Evolutionary conservation across 1,284 basidiomycete genomes (phyloP).

Genomic region (Papiliotrema terrestris): DNA sequence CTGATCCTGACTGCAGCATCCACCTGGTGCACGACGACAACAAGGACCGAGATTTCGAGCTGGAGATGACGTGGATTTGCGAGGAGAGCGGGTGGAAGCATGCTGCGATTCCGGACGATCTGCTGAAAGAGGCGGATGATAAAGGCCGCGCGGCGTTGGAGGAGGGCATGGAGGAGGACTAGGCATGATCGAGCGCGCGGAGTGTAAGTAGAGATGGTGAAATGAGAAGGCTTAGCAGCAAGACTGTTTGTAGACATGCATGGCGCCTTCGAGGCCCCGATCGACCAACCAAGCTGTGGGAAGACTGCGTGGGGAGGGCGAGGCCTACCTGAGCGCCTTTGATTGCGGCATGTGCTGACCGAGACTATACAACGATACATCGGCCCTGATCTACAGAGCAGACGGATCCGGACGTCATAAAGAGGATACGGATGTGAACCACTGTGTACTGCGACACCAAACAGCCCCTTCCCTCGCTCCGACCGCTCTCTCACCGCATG

Average conservation of each 20-base stretch:
- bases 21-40: slow-evolving; percentile 93
- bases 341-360: no score
- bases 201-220: neutral
- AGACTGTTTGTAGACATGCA: slow-evolving; percentile 5
- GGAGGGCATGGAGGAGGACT: slow-evolving; percentile 71
- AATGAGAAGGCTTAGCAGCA: neutral
- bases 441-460: no score
- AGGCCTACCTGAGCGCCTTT: no score
- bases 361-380: neutral
- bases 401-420: neutral
- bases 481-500: no score
- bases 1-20: slow-evolving; percentile 59
- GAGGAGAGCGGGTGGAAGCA: slow-evolving; percentile 79
- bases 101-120: slow-evolving; percentile 74
- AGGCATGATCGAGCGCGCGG: neutral
- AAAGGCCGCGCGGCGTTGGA: slow-evolving; percentile 86
- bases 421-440: no score
- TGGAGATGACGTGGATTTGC: slow-evolving; percentile 96
- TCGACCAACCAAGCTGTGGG: no score
- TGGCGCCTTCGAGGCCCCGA: neutral
- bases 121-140: slow-evolving; percentile 78
- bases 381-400: neutral
- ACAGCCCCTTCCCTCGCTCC: no score
- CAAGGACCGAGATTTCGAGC: slow-evolving; percentile 88
- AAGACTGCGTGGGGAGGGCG: no score